Conservation (phyloP, 345 rosid species). For the Brassica carinata region DNA sequence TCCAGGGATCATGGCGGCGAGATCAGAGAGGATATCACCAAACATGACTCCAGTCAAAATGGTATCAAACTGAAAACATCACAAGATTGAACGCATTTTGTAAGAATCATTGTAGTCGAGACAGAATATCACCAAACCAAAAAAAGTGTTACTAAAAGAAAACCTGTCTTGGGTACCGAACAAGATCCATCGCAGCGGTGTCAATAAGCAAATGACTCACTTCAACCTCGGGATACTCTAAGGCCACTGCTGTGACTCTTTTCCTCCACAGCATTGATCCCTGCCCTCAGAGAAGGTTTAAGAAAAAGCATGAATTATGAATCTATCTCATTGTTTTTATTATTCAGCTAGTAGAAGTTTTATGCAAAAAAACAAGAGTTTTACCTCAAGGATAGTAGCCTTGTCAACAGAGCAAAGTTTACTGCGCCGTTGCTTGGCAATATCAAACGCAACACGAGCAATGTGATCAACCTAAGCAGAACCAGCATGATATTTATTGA, state of each 20-base stretch:
- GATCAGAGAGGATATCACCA: constrained; percentile 36
- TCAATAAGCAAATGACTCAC: constrained; percentile 28
- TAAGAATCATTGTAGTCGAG: constrained; percentile 3
- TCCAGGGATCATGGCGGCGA: constrained; percentile 31
- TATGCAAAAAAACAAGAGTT: neutral
- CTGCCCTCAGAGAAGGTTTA: neutral
- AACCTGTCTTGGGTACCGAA: constrained; percentile 30
- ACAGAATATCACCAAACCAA: neutral
- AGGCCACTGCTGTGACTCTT: constrained; percentile 22
- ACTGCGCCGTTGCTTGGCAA: constrained; percentile 27
- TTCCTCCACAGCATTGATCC: constrained; percentile 33
- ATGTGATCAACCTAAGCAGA: constrained; percentile 30
- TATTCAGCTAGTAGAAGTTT: neutral
- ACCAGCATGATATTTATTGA: constrained; percentile 1
- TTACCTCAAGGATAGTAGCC: constrained; percentile 26
- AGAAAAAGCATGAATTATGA: neutral
- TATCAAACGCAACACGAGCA: constrained; percentile 36
- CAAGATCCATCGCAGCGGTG: constrained; percentile 26
- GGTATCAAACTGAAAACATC: constrained; percentile 29
- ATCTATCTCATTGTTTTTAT: neutral
- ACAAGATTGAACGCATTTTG: neutral
- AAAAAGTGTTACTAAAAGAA: neutral
- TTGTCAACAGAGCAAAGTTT: constrained; percentile 31
- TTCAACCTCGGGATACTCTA: constrained; percentile 33
- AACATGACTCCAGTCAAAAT: constrained; percentile 32